These are phyloP conservation scores for Spatholobus suberectus DNA, from an alignment of 306 rosid species.

Conservation along the genomic window DNA sequence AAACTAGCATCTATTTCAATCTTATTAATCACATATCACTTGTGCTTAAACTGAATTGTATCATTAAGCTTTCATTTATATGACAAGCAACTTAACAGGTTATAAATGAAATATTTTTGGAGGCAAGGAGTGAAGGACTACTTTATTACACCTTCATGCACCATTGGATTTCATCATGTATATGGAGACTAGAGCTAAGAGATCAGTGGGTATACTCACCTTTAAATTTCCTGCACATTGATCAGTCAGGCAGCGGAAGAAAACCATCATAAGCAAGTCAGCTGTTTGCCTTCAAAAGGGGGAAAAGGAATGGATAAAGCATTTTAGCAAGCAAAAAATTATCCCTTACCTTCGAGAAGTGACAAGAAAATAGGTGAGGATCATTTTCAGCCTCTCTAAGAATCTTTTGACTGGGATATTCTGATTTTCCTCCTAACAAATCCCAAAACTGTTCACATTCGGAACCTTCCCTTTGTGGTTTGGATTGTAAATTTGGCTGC, in stretches of 20 bases:
- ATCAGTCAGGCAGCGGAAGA: constrained; percentile 38
- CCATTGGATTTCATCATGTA: constrained; percentile 14
- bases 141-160: background rate
- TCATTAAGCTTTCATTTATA: constrained; percentile 6
- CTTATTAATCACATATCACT: background rate
- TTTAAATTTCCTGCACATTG: constrained; percentile 70
- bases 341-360: constrained; percentile 68
- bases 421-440: constrained; percentile 77
- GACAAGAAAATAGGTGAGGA: constrained; percentile 81
- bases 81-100: background rate
- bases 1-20: background rate
- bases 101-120: constrained; percentile 4
- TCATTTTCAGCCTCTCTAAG: constrained; percentile 70
- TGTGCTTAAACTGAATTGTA: background rate
- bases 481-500: constrained; percentile 89
- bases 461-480: constrained; percentile 83
- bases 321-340: constrained; percentile 26
- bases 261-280: constrained; percentile 48
- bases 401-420: constrained; percentile 79
- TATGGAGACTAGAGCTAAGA: constrained; percentile 34
- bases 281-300: constrained; percentile 27
- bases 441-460: constrained; percentile 94
- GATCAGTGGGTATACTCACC: constrained; percentile 52
- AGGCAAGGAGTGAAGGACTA: constrained; percentile 11
- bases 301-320: background rate